A percentile compares a stretch with the other conserved stretches of the same genome.
Conservation (phyloP, 129 eudicot genomes). For the Escallonia rubra region DNA sequence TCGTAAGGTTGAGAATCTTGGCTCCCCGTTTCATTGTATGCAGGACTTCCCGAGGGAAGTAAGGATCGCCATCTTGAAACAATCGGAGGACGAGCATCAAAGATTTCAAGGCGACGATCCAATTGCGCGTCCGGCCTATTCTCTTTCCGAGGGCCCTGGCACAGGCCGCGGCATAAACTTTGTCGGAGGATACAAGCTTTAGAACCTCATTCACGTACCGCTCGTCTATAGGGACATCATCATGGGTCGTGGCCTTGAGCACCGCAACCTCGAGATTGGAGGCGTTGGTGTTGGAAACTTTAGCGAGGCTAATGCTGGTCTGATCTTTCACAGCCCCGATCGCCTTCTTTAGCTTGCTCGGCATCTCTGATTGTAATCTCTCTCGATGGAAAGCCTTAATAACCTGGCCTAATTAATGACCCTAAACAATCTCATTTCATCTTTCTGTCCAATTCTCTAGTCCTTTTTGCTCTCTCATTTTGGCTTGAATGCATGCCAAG, state of each 20-base stretch:
- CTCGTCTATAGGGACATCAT: conserved; percentile 42
- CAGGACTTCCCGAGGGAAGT: conserved; percentile 65
- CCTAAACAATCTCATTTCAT: neutral
- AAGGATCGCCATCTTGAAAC: conserved; percentile 74
- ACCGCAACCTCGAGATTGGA: conserved; percentile 51
- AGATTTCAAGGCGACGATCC: conserved; percentile 67
- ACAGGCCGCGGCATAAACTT: conserved; percentile 42
- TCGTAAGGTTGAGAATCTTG: conserved; percentile 45
- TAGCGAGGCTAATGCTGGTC: conserved; percentile 80
- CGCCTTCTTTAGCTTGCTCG: conserved; percentile 71
- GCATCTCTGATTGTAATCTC: conserved; percentile 31
- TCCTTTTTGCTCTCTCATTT: neutral
- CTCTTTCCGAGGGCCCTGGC: conserved; percentile 64
- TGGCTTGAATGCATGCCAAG: neutral
- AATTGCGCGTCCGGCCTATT: conserved; percentile 51
- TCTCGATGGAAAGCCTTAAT: neutral
- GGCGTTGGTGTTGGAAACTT: conserved; percentile 34
- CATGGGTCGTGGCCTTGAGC: conserved; percentile 68
- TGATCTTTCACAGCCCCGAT: conserved; percentile 81
- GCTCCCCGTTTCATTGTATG: conserved; percentile 65
- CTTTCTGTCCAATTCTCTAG: neutral
- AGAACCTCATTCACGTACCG: conserved; percentile 43
- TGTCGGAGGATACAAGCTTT: conserved; percentile 45
- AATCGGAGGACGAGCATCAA: conserved; percentile 56
- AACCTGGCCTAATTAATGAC: too few species aligned